Base-by-base conservation (phyloP, 2,329 filamentous ascomycete species). In the Cephalotrichum gorgonifer region DNA sequence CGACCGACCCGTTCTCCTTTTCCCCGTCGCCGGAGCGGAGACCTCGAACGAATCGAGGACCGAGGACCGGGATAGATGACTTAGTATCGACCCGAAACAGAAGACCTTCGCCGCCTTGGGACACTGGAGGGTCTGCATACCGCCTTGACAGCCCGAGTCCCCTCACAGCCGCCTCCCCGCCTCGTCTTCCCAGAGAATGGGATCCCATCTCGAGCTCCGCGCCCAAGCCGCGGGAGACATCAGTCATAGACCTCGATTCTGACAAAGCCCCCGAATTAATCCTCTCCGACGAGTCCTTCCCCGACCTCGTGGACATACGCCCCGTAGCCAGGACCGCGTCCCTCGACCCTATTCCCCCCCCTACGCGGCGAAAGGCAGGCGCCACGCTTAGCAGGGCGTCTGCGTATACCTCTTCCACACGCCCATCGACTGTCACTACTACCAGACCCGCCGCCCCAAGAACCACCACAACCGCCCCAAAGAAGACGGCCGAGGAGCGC, bases 201-300 rank as follows among this genome's bases (percentile, higher is more conserved):
- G 72, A 75, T 55, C 73, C 71, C 0, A 76, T 76, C 46, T 77
- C 74, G 0, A 78, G 74, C 56, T 76, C 72, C 1, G 73, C 72
- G 4, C 74, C 73, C 1, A 68, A 75, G 43, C 50, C 51, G 3
- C 47, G 53, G 7, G 17, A 26, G 17, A 20, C 30, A 42, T 1
- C 14, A 15, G 57, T 69, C 1, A 70, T 72, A 26, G 57, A 60
- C 25, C 57, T 72, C 20, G 67, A 67, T 28, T 63, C 64, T 1
- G 62, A 63, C 2, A 53, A 53, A 4, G 12, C 38, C 8, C 12
- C 12, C 11, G 9, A 31, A 15, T n/a, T n/a, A n/a, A 43, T 48
- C 41, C 7, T 42, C 3, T 68, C 68, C 0, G 72, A 73, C 4
- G 71, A 73, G 22, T 73, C 73, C 0, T 62, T 81, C 6, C 74